Base-by-base conservation (phyloP, 805 yeast species). In the Saccharomycopsis malanga region DNA sequence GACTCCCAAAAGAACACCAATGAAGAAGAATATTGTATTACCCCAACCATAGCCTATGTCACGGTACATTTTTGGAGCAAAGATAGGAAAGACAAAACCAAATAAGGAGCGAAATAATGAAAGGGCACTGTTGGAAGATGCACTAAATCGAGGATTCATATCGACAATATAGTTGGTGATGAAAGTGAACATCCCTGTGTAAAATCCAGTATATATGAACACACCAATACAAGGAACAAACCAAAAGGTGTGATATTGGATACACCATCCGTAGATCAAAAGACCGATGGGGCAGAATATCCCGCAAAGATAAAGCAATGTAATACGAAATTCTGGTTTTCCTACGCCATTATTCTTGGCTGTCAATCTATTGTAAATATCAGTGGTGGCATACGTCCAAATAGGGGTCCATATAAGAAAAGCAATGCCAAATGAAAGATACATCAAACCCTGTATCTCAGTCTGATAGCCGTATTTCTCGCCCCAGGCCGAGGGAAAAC, bases 251-350 rank as follows among this genome's bases (percentile, higher is more conserved):
- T 71, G 58, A 30, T 72, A 66, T 57, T 79, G 66, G 1, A 83
- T 81, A 30, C 80, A 71, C 87, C 87, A 82, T 14, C 87, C 88
- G 56, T 76, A 82, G 77, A 84, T 78, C 46, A 82, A 63, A 35
- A 81, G 63, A 0, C 85, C 87, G n/a, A 70, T 66, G 0, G 86
- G 79, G 54, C 77, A 69, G 15, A 71, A 55, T 32, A 80, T 52
- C 1, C 83, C 77, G 15, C 74, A 64, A 10, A 68, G 60, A 50
- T 76, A 66, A 27, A 79, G 59, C 45, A 72, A 63, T 12, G 81
- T 81, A 25, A 81, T 58, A 38, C 84, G 64, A 57, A 60, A 79
- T 57, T 81, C 87, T 1, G 86, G 87, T 53, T 76, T 74, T 14
- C 75, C 56, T 14, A 73, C 74, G 9, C 83, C 84, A 15, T 66